Evolutionary conservation across 1,284 basidiomycete genomes (phyloP).

Genomic region (Apiotrichum mycotoxinovorans): DNA sequence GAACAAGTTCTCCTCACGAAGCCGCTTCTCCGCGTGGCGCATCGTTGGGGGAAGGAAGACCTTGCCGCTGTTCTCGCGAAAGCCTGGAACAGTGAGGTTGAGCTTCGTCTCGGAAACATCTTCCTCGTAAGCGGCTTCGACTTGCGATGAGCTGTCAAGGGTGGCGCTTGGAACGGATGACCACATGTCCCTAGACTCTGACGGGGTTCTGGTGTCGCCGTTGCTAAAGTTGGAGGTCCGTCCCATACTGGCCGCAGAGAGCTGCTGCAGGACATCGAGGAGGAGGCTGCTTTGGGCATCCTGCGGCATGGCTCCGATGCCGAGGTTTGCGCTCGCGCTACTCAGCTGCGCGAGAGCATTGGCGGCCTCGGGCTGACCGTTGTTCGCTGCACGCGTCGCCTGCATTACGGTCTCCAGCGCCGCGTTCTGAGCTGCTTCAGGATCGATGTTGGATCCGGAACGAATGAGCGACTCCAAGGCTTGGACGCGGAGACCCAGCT

Average conservation of each 20-base stretch:
- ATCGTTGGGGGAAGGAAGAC: slow-evolving; percentile 92
- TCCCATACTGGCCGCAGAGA: slow-evolving; percentile 39
- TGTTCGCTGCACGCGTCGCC: slow-evolving; percentile 40
- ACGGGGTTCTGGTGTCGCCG: slow-evolving; percentile 5
- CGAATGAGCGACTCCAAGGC: slow-evolving; percentile 45
- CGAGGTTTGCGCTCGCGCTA: slow-evolving; percentile 24
- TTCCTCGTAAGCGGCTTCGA: slow-evolving; percentile 69
- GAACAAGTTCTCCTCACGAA: slow-evolving; percentile 32
- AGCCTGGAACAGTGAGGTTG: slow-evolving; percentile 88
- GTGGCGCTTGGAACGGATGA: slow-evolving; percentile 29
- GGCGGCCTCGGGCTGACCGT: slow-evolving; percentile 39
- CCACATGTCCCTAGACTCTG: slow-evolving; percentile 36
- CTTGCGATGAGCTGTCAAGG: slow-evolving; percentile 29
- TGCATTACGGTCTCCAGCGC: slow-evolving; percentile 45
- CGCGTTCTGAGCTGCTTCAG: slow-evolving; percentile 35
- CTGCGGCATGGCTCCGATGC: slow-evolving; percentile 31
- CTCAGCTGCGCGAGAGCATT: slow-evolving; percentile 41
- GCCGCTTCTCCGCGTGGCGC: slow-evolving; percentile 62
- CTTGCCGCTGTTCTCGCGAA: slow-evolving; percentile 77
- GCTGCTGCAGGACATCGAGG: slow-evolving; percentile 44
- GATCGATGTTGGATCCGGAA: slow-evolving; percentile 37
- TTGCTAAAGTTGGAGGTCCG: slow-evolving; percentile 7
- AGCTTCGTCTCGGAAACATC: slow-evolving; percentile 78
- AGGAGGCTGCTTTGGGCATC: slow-evolving; percentile 41
- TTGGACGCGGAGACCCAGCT: slow-evolving; percentile 40